These are phyloP conservation scores for Haematococcus lacustris DNA, from an alignment of 139 green algal genomes.

Conservation along the genomic window DNA sequence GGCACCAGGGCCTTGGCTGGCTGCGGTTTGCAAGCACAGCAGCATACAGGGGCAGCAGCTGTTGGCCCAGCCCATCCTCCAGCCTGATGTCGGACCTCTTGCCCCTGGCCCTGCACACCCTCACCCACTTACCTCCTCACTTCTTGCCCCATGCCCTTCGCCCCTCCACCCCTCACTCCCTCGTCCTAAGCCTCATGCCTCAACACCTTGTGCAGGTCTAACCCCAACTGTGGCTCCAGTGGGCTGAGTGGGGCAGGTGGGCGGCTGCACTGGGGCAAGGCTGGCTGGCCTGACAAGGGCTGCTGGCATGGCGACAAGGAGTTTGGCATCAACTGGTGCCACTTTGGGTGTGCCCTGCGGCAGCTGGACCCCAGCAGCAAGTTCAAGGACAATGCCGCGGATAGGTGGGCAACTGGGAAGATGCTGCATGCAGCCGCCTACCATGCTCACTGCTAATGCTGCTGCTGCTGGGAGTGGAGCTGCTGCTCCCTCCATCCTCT, in stretches of 20 bases:
- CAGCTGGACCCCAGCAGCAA: conserved; percentile 45
- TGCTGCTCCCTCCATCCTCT: conserved; percentile 1
- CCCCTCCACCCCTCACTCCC: background rate
- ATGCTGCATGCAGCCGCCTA: background rate
- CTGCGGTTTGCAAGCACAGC: background rate
- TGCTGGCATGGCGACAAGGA: conserved; percentile 48
- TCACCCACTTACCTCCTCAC: background rate
- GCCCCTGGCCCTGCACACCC: too few species aligned
- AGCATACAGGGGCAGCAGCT: background rate
- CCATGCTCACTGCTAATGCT: background rate
- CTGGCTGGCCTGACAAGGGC: conserved; percentile 44
- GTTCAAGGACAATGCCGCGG: conserved; percentile 26
- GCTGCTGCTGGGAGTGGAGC: background rate
- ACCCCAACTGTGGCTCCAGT: conserved; percentile 10
- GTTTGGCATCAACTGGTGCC: conserved; percentile 19
- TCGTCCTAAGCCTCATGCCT: background rate
- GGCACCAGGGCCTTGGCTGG: background rate
- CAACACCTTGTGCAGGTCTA: background rate
- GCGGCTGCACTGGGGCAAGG: conserved; percentile 77
- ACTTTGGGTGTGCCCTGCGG: conserved; percentile 47
- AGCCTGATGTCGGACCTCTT: background rate
- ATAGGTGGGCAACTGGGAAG: too few species aligned
- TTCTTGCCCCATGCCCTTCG: too few species aligned
- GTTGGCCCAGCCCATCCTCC: background rate
- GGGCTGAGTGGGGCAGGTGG: conserved; percentile 6